These are phyloP conservation scores for Extremus antarcticus DNA, from an alignment of 495 filamentous ascomycete genomes.

Conservation along the genomic window DNA sequence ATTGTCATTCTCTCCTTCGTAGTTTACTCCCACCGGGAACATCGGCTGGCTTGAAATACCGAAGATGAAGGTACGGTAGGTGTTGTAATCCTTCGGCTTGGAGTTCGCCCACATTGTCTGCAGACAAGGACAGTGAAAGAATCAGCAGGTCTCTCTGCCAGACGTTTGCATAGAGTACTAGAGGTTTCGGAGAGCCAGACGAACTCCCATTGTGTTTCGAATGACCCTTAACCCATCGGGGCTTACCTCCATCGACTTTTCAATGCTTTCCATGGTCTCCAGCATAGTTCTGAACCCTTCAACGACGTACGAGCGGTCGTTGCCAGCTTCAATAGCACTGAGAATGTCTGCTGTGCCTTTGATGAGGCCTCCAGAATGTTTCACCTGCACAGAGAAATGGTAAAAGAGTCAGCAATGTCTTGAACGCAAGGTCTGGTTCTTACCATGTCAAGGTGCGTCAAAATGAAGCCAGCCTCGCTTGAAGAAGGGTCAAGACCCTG, in stretches of 20 bases:
- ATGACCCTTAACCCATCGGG: too few species aligned
- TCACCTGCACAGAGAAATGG: too few species aligned
- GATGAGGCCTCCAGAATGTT: slow-evolving; percentile 61
- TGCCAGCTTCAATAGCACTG: slow-evolving; percentile 41
- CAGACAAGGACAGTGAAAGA: too few species aligned
- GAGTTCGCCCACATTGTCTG: slow-evolving; percentile 77
- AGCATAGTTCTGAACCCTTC: slow-evolving; percentile 51
- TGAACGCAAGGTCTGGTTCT: too few species aligned
- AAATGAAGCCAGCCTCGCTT: slow-evolving; percentile 87
- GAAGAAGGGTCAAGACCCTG: slow-evolving; percentile 70
- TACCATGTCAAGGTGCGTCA: slow-evolving; percentile 43
- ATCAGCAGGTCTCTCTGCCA: too few species aligned
- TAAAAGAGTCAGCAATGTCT: too few species aligned
- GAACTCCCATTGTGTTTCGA: too few species aligned
- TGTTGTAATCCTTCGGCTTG: slow-evolving; percentile 64
- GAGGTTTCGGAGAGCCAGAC: too few species aligned
- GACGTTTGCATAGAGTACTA: too few species aligned
- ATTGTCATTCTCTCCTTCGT: slow-evolving; percentile 66
- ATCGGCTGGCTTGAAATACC: slow-evolving; percentile 80
- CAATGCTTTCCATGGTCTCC: slow-evolving; percentile 64
- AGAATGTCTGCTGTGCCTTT: slow-evolving; percentile 55
- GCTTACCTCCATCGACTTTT: too few species aligned
- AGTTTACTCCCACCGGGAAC: slow-evolving; percentile 83
- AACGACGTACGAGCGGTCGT: slow-evolving; percentile 44
- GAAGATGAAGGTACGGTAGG: slow-evolving; percentile 89